Evolutionary conservation across 164 flowering plant genomes (phyloP).

Genomic region (Umbellularia californica): DNA sequence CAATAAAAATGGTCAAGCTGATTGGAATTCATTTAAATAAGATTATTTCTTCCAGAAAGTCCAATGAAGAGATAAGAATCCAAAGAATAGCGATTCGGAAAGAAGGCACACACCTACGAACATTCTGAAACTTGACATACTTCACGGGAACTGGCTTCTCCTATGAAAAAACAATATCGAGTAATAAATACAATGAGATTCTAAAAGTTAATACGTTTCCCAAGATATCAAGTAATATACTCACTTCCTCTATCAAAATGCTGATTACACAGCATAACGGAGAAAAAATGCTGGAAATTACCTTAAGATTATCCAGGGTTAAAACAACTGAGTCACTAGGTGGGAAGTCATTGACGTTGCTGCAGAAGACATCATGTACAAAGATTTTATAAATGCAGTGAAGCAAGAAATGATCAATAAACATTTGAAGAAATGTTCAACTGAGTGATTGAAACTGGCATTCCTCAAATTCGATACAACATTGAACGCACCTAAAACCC

Average conservation of each 20-base stretch:
- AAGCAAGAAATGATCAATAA: background rate
- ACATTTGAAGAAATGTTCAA: background rate
- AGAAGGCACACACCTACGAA: constrained; percentile 61
- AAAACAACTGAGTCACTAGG: constrained; percentile 64
- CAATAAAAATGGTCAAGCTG: constrained; percentile 95
- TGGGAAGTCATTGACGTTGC: constrained; percentile 90
- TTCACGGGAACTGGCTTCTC: constrained; percentile 69
- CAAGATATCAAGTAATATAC: background rate
- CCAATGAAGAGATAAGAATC: background rate
- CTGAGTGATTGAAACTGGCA: background rate
- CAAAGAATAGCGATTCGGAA: background rate
- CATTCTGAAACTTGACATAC: constrained; percentile 96
- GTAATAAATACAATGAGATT: background rate
- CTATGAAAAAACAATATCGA: constrained; percentile 30
- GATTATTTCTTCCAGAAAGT: background rate
- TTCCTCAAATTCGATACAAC: background rate
- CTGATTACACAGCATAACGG: background rate
- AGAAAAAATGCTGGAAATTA: constrained; percentile 10
- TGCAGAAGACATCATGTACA: constrained; percentile 28
- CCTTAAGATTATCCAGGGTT: constrained; percentile 67
- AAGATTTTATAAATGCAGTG: background rate
- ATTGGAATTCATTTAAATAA: constrained; percentile 7
- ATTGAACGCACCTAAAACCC: constrained; percentile 75
- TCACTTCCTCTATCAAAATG: background rate
- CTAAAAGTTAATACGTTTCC: background rate